A percentile compares a stretch with the other conserved stretches of the same genome.
These are phyloP conservation scores for Aspergillus fructus DNA, from an alignment of 2,329 filamentous ascomycete genomes.

Conservation along the genomic window DNA sequence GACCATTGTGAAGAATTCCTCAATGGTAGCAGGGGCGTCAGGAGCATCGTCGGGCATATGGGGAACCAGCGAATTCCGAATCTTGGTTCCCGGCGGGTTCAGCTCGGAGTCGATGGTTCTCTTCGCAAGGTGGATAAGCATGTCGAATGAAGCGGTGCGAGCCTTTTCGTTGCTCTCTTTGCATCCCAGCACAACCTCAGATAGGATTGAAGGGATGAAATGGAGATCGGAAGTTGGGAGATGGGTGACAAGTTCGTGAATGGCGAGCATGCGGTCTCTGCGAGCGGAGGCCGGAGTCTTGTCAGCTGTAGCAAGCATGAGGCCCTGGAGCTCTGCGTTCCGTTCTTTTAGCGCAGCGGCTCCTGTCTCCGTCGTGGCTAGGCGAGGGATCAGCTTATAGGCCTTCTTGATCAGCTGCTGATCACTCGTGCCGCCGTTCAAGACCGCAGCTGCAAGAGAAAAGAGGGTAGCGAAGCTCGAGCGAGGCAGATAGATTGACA, in stretches of 20 bases:
- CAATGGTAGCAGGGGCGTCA: slow-evolving; percentile 74
- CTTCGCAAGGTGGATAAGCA: slow-evolving; percentile 84
- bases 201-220: slow-evolving; percentile 88
- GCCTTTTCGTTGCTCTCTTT: slow-evolving; percentile 98
- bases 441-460: slow-evolving; percentile 77
- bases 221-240: slow-evolving; percentile 77
- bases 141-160: slow-evolving; percentile 81
- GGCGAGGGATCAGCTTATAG: slow-evolving; percentile 92
- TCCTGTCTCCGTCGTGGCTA: slow-evolving; percentile 78
- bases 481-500: slow-evolving; percentile 87
- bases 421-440: slow-evolving; percentile 67
- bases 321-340: slow-evolving; percentile 73
- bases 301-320: slow-evolving; percentile 75
- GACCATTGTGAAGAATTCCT: slow-evolving; percentile 98
- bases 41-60: slow-evolving; percentile 83
- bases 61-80: slow-evolving; percentile 82
- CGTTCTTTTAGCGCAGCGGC: slow-evolving; percentile 73
- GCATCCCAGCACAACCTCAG: slow-evolving; percentile 92
- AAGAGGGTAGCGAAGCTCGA: slow-evolving; percentile 84
- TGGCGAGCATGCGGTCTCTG: slow-evolving; percentile 79
- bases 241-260: slow-evolving; percentile 75
- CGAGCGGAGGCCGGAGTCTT: slow-evolving; percentile 84
- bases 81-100: slow-evolving; percentile 62
- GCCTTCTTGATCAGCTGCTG: slow-evolving; percentile 98
- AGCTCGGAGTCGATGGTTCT: slow-evolving; percentile 68